A percentile compares a stretch with the other conserved stretches of the same genome.
Conservation (phyloP, 148 eudicot species). For the Rhododendron griersonianum region DNA sequence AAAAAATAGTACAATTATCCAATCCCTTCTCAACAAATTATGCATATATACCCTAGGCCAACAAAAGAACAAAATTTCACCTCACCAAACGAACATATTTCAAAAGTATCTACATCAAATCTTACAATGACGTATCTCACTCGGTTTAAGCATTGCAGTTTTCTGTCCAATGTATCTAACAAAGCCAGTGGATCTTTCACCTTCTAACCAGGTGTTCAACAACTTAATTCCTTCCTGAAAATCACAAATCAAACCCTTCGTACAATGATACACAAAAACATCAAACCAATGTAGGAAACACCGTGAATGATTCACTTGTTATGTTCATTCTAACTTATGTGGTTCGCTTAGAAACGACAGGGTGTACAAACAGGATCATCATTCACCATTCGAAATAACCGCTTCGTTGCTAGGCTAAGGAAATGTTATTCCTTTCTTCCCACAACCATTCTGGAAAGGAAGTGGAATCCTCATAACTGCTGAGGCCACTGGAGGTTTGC, state of each 20-base stretch:
- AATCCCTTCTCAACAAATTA: neutral
- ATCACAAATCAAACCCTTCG: slow-evolving; percentile 6
- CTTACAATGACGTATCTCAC: too few species aligned
- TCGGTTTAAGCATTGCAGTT: too few species aligned
- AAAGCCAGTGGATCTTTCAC: too few species aligned
- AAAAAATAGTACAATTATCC: neutral
- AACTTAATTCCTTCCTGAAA: slow-evolving; percentile 82
- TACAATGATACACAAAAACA: neutral
- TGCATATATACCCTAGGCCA: too few species aligned
- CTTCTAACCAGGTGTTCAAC: slow-evolving; percentile 25
- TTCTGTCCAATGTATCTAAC: too few species aligned
- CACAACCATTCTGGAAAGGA: neutral
- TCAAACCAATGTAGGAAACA: neutral
- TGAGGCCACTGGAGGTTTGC: too few species aligned
- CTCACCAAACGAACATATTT: too few species aligned
- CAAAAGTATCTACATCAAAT: too few species aligned
- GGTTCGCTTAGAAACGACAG: neutral
- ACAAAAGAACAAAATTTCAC: too few species aligned
- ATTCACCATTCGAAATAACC: neutral
- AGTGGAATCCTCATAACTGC: too few species aligned
- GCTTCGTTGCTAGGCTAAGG: neutral
- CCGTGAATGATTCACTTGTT: neutral
- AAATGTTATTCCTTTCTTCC: neutral
- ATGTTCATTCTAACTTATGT: neutral
- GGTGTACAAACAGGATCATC: neutral